A percentile compares a stretch with the other conserved stretches of the same genome.
These are phyloP conservation scores for Saturnispora halmiae DNA, from an alignment of 805 yeast genomes.

Conservation along the genomic window DNA sequence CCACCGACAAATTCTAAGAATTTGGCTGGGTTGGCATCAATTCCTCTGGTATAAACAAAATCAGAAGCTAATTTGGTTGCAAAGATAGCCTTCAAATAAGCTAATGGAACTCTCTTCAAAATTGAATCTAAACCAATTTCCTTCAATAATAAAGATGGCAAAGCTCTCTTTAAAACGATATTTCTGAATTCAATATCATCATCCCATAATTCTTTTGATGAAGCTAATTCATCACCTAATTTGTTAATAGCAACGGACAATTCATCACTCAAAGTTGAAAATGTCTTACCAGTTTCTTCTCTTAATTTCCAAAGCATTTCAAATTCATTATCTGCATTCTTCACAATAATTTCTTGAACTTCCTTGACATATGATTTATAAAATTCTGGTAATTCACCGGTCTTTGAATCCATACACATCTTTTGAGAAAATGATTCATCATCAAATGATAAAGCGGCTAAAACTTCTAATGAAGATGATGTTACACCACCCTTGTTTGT, in stretches of 20 bases:
- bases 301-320: slow-evolving; percentile 77
- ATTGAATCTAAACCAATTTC: slow-evolving; percentile 60
- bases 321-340: slow-evolving; percentile 79
- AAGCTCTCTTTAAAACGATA: slow-evolving; percentile 63
- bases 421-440: slow-evolving; percentile 71
- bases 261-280: slow-evolving; percentile 62
- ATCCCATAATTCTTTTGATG: slow-evolving; percentile 74
- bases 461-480: slow-evolving; percentile 88
- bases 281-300: slow-evolving; percentile 51
- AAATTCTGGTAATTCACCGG: slow-evolving; percentile 55
- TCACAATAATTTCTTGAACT: slow-evolving; percentile 67
- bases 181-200: slow-evolving; percentile 71
- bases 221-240: slow-evolving; percentile 64
- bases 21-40: slow-evolving; percentile 70
- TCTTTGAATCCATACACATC: slow-evolving; percentile 62
- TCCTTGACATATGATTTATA: slow-evolving; percentile 76
- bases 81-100: slow-evolving; percentile 81
- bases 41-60: slow-evolving; percentile 76
- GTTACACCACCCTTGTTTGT: slow-evolving; percentile 99
- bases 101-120: slow-evolving; percentile 70
- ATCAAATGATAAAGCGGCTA: slow-evolving; percentile 86
- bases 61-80: slow-evolving; percentile 79
- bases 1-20: slow-evolving; percentile 61
- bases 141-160: slow-evolving; percentile 63
- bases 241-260: slow-evolving; percentile 61